Conservation (phyloP, 345 rosid genomes). For the Eucalyptus curtisii region DNA sequence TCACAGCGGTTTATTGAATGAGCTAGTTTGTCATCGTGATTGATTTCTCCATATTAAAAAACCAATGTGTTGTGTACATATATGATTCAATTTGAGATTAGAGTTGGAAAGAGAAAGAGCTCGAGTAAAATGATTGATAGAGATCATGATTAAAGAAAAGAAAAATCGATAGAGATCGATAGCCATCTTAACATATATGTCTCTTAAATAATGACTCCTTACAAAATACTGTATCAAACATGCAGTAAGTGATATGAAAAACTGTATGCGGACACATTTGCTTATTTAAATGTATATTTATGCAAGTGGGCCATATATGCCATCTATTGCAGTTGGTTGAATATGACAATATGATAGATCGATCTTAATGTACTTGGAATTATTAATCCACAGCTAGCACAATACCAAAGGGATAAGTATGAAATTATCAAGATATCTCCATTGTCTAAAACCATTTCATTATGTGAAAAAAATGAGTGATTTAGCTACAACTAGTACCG, state of each 20-base stretch:
- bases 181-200: neutral
- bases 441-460: neutral
- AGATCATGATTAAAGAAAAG: no score
- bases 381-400: neutral
- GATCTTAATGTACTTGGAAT: neutral
- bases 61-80: neutral
- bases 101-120: neutral
- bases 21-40: neutral
- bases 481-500: neutral
- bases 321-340: neutral
- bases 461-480: neutral
- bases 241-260: neutral
- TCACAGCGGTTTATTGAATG: neutral
- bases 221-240: neutral
- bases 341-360: neutral
- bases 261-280: fast-evolving
- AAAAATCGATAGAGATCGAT: no score
- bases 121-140: neutral
- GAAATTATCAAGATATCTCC: neutral
- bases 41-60: neutral
- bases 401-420: neutral
- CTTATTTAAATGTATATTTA: neutral
- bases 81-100: neutral
- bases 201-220: neutral
- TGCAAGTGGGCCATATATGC: neutral